Percentiles rank a stretch among this genome's conserved stretches.
These are phyloP conservation scores for Aspergillus unguis DNA, from an alignment of 2,329 filamentous ascomycete genomes.

Conservation along the genomic window DNA sequence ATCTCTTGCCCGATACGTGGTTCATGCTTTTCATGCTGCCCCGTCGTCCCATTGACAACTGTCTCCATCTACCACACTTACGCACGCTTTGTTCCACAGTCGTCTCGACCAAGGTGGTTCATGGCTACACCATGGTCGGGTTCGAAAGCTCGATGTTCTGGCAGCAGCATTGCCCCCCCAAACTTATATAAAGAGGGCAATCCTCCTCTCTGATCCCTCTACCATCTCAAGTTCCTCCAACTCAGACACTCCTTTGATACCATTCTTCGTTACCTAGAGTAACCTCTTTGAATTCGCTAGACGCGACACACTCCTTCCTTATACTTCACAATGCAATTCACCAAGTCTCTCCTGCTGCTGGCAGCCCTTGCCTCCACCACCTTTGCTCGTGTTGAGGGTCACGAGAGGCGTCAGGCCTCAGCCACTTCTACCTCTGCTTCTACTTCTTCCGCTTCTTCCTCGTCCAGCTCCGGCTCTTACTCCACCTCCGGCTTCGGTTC, in stretches of 20 bases:
- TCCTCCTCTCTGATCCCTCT: background rate
- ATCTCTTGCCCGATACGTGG: background rate
- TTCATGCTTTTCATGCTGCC: background rate
- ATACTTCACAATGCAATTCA: slow-evolving; percentile 26
- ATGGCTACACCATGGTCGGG: slow-evolving; percentile 5
- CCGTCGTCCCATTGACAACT: background rate
- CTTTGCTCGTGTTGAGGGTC: slow-evolving; percentile 20
- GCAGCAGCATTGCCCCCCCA: background rate
- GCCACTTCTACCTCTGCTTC: background rate
- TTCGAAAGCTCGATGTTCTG: background rate
- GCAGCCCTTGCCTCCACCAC: slow-evolving; percentile 28
- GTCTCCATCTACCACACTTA: background rate
- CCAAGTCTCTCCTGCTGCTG: slow-evolving; percentile 31
- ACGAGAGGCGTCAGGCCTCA: slow-evolving; percentile 19
- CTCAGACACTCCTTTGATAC: slow-evolving; percentile 9
- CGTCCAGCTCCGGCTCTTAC: slow-evolving; percentile 16
- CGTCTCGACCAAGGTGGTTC: background rate
- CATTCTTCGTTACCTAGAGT: slow-evolving; percentile 9
- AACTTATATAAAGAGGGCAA: slow-evolving; percentile 3
- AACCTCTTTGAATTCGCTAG: slow-evolving; percentile 9
- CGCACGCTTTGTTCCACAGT: slow-evolving; percentile 1
- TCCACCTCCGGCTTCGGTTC: slow-evolving; percentile 34
- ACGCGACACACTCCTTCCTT: slow-evolving; percentile 8
- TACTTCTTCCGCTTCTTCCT: too few species aligned
- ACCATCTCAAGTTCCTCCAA: background rate